A percentile compares a stretch with the other conserved stretches of the same genome.
Conservation (phyloP, 352 stramenopile species). For the Globisporangium abappressorium region DNA sequence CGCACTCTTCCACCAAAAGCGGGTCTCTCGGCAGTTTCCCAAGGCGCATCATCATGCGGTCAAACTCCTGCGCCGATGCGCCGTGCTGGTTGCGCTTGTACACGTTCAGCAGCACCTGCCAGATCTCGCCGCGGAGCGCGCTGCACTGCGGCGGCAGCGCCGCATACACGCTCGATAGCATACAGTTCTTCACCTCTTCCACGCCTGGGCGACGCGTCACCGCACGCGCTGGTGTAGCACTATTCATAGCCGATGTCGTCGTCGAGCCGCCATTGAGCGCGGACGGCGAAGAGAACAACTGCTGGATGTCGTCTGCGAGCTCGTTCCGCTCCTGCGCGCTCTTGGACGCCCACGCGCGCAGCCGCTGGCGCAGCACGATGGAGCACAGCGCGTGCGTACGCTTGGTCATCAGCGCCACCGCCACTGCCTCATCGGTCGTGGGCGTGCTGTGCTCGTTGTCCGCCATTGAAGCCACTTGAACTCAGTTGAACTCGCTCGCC, state of each 20-base stretch:
- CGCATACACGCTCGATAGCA: conserved; percentile 44
- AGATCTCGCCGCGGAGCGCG: conserved; percentile 63
- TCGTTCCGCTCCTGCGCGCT: conserved; percentile 48
- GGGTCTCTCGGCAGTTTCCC: conserved; percentile 64
- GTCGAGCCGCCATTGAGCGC: conserved; percentile 14
- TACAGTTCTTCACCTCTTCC: conserved; percentile 64
- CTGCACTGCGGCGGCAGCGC: conserved; percentile 51
- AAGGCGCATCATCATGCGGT: conserved; percentile 62
- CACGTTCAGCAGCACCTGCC: conserved; percentile 79
- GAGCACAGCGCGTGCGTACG: conserved; percentile 33
- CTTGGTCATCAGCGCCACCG: background rate
- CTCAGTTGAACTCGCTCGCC: background rate
- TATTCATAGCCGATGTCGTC: background rate
- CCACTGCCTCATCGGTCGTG: background rate
- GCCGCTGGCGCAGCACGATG: conserved; percentile 42
- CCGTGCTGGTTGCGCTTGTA: conserved; percentile 79
- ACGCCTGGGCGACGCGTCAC: conserved; percentile 75
- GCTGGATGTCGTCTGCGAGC: conserved; percentile 49
- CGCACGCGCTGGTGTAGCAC: conserved; percentile 27
- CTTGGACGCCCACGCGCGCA: conserved; percentile 62
- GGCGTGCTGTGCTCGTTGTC: background rate
- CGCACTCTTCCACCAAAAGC: conserved; percentile 56
- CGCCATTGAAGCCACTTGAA: conserved; percentile 4
- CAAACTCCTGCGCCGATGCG: conserved; percentile 65
- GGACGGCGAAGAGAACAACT: conserved; percentile 55